These are phyloP conservation scores for Paradendryphiella salina DNA, from an alignment of 2,329 filamentous ascomycete genomes.

Conservation along the genomic window DNA sequence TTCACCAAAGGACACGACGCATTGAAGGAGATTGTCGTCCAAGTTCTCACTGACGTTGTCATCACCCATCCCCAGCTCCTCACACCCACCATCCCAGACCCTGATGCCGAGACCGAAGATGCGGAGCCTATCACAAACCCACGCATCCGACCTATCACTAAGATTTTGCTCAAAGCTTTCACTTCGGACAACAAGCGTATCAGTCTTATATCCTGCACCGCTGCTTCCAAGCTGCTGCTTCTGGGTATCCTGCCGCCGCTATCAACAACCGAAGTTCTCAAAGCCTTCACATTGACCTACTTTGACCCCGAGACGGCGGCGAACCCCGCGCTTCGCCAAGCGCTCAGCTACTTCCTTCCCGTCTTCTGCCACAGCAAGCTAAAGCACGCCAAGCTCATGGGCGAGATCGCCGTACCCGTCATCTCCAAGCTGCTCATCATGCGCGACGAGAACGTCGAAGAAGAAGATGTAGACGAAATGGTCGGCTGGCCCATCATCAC, in stretches of 20 bases:
- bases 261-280: conserved; percentile 69
- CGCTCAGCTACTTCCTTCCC: conserved; percentile 89
- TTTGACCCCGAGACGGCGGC: conserved; percentile 81
- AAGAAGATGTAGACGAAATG: conserved; percentile 72
- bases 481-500: conserved; percentile 77
- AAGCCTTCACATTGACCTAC: conserved; percentile 80
- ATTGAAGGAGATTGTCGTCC: conserved; percentile 84
- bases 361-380: conserved; percentile 87
- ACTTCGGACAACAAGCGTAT: conserved; percentile 68
- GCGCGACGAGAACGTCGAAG: conserved; percentile 67
- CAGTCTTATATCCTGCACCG: conserved; percentile 77
- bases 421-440: conserved; percentile 68
- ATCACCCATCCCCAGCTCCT: conserved; percentile 85
- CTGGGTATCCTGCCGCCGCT: conserved; percentile 65
- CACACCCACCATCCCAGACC: conserved; percentile 54
- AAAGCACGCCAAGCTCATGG: conserved; percentile 83
- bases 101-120: conserved; percentile 50
- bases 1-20: conserved; percentile 90
- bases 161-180: conserved; percentile 82
- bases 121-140: conserved; percentile 36
- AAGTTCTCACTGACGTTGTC: conserved; percentile 91
- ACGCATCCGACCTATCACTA: conserved; percentile 68
- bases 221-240: conserved; percentile 83
- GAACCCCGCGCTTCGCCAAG: conserved; percentile 83
- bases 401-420: conserved; percentile 70